Evolutionary conservation across 1,284 basidiomycete genomes (phyloP), one percentile per base, ranked within the genome.

Genomic region (Pseudozyma tsukubaensis): DNA sequence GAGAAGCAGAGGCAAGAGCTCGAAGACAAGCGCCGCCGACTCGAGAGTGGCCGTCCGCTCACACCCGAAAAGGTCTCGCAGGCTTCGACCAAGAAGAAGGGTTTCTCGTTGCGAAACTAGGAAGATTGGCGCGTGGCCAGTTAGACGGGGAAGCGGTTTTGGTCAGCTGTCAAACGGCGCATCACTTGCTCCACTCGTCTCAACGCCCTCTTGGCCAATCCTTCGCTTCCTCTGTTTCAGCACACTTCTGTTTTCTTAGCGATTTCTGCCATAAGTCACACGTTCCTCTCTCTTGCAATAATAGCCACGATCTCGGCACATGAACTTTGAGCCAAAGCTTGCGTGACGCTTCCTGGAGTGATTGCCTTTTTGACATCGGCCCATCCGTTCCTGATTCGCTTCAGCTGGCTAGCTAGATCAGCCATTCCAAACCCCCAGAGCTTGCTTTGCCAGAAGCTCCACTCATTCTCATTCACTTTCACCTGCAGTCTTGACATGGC

Each of bases 1-100:
- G 97, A 99, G 87, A 98, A 96, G 88, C 96, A 99, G 86, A 90
- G 94, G 78, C 84, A 88, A 72, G 96, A 99, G 83, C 88, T 99
- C 80, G 96, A 99, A 86, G 96, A 98, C 91, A 98, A 97, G 90
- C 89, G 94, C 86, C 91, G 92, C 84, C 90, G 92, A 83, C 90
- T 98, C 85, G 96, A 98, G 88, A 92, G 90, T 79, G 95, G 78
- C 42, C 65, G 76, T 35, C 79, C 79, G 29, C 57, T 82, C 34
- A 98, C 95, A 50, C 96, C 95, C 37, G 95, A 97, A 87, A 96
- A 96, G 89, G 85, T 73, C n/a, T 68, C 70, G 54, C 72, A 76
- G 58, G 69, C 63, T 29, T 29, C 24, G 34, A 73, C 65, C 58
- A 79, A 79, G 72, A 80, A 78, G 77, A 81, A 81, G 56, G 79